Percentiles rank a stretch among this genome's conserved stretches.
Evolutionary conservation across 2,329 filamentous ascomycete species (phyloP).

Genomic region (Cercospora brassicicola): DNA sequence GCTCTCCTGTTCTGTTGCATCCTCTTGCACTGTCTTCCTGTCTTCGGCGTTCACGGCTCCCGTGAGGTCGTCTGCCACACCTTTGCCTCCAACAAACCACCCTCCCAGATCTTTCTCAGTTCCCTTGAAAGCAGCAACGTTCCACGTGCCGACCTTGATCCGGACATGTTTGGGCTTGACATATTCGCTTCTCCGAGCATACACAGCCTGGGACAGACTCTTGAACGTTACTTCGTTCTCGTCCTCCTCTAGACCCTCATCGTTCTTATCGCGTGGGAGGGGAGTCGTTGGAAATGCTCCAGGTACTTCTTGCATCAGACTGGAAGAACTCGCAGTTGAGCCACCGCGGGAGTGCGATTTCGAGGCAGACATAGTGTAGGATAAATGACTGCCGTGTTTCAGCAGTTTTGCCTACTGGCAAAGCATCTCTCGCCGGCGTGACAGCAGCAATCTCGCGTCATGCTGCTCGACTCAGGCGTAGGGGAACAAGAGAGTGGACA

Average conservation of each 20-base stretch:
- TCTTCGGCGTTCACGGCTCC: slow-evolving; percentile 46
- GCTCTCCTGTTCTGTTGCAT: slow-evolving; percentile 51
- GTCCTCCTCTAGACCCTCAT: slow-evolving; percentile 23
- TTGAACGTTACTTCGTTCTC: slow-evolving; percentile 27
- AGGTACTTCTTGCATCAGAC: slow-evolving; percentile 49
- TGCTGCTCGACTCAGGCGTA: neutral
- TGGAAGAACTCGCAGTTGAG: slow-evolving; percentile 29
- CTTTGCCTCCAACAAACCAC: slow-evolving; percentile 83
- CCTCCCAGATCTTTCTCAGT: slow-evolving; percentile 82
- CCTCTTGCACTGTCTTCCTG: slow-evolving; percentile 39
- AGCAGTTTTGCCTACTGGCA: neutral
- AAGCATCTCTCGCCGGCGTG: neutral
- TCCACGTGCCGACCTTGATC: slow-evolving; percentile 93
- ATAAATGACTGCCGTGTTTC: neutral
- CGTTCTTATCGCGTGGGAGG: slow-evolving; percentile 5
- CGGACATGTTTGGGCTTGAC: slow-evolving; percentile 70
- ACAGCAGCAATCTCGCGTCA: slow-evolving; percentile 2
- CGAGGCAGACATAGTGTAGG: slow-evolving; percentile 20
- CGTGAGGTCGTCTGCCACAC: slow-evolving; percentile 64
- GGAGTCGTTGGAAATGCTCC: slow-evolving; percentile 48
- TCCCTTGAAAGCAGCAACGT: slow-evolving; percentile 80
- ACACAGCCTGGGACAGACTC: slow-evolving; percentile 59
- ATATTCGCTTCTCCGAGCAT: slow-evolving; percentile 76
- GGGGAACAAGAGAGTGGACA: neutral
- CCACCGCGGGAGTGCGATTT: slow-evolving; percentile 27